Conservation (phyloP, 371 early-diverging fungal genomes). For the Choanephora cucurbitarum region DNA sequence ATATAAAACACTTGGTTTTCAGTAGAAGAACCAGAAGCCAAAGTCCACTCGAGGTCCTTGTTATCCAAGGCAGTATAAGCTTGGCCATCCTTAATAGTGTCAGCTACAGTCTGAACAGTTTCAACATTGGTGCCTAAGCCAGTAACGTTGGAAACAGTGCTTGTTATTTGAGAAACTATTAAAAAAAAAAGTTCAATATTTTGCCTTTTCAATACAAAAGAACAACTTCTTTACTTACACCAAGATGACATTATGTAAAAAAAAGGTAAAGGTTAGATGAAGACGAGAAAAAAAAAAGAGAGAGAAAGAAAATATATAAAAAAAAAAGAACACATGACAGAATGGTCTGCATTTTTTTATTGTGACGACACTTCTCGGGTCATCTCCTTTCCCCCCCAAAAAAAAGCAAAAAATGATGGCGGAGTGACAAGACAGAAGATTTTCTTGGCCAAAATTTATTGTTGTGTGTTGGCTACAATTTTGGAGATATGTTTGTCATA, state of each 20-base stretch:
- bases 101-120: conserved; percentile 52
- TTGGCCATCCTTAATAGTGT: conserved; percentile 57
- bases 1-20: conserved; percentile 91
- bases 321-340: neutral
- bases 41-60: conserved; percentile 74
- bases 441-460: too few relatives aligned
- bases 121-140: conserved; percentile 41
- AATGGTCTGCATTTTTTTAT: too few relatives aligned
- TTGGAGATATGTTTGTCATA: neutral
- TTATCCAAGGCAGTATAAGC: conserved; percentile 58
- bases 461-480: too few relatives aligned
- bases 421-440: too few relatives aligned
- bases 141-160: conserved; percentile 50
- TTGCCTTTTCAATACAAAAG: too few relatives aligned
- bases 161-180: conserved; percentile 52
- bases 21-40: conserved; percentile 75
- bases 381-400: too few relatives aligned
- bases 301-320: neutral
- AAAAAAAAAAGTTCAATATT: neutral
- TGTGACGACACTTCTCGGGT: too few relatives aligned
- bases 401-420: too few relatives aligned
- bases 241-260: conserved; percentile 34
- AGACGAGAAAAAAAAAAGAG: neutral
- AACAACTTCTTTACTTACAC: conserved; percentile 16
- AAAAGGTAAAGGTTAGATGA: neutral